Conservation (phyloP, 2,329 filamentous ascomycete species). For the Zymoseptoria ardabiliae region DNA sequence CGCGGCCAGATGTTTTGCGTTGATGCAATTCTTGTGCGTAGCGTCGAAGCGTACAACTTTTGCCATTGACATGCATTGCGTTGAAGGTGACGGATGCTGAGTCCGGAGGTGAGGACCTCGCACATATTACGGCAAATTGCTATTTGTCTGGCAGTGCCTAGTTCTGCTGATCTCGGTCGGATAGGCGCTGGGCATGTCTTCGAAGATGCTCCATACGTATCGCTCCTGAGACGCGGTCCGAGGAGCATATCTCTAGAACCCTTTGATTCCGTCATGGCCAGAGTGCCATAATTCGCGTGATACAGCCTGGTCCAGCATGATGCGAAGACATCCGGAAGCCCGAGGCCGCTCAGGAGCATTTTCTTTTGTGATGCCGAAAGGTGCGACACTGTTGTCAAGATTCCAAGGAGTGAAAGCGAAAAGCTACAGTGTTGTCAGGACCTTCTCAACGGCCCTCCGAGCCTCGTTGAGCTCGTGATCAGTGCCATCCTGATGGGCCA, state of each 20-base stretch:
- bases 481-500: conserved; percentile 41
- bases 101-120: too few relatives aligned
- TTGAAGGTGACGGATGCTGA: background rate
- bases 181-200: background rate
- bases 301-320: background rate
- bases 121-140: background rate
- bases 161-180: background rate
- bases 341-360: background rate
- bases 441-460: conserved; percentile 39
- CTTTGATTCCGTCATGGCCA: background rate
- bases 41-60: background rate
- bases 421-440: conserved; percentile 11
- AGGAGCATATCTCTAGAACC: too few relatives aligned
- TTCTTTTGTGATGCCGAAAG: background rate
- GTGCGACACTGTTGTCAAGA: background rate
- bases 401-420: background rate
- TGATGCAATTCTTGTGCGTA: background rate
- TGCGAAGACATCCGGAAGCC: background rate
- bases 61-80: background rate
- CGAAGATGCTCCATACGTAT: too few relatives aligned
- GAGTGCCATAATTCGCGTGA: background rate
- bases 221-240: background rate
- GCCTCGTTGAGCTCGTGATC: conserved; percentile 44
- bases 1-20: background rate
- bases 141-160: background rate